Conservation (phyloP, 768 basidiomycete species). For the Tulasnella sp. region DNA sequence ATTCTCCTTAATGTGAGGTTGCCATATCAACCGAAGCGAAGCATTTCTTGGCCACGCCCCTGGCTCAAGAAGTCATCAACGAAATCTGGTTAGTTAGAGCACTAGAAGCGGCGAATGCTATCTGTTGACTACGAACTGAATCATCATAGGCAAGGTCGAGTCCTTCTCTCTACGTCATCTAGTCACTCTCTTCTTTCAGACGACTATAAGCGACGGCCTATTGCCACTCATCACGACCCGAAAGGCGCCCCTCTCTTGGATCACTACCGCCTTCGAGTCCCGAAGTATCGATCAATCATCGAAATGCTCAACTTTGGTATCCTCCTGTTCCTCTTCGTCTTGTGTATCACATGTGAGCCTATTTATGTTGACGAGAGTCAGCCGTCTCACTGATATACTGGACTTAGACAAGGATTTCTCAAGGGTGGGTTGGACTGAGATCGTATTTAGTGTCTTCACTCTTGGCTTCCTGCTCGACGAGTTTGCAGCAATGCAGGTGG, state of each 20-base stretch:
- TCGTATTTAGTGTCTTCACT: slow-evolving; percentile 62
- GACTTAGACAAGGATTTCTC: slow-evolving; percentile 44
- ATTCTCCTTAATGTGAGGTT: slow-evolving; percentile 39
- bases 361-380: background rate
- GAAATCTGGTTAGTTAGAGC: slow-evolving; percentile 54
- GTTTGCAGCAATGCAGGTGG: slow-evolving; percentile 58
- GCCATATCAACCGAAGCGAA: slow-evolving; percentile 81
- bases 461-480: slow-evolving; percentile 74
- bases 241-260: slow-evolving; percentile 62
- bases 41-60: slow-evolving; percentile 66
- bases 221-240: slow-evolving; percentile 54
- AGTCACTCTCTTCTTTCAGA: slow-evolving; percentile 74
- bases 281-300: slow-evolving; percentile 62
- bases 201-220: slow-evolving; percentile 72
- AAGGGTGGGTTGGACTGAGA: slow-evolving; percentile 49
- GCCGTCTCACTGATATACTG: background rate
- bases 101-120: too few relatives aligned
- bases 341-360: slow-evolving; percentile 61
- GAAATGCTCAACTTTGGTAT: slow-evolving; percentile 69
- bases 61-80: slow-evolving; percentile 78
- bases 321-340: slow-evolving; percentile 55
- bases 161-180: slow-evolving; percentile 50
- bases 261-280: slow-evolving; percentile 83
- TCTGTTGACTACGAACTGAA: background rate
- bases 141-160: slow-evolving; percentile 31